Conservation (phyloP, 2,329 filamentous ascomycete species). For the Colletotrichum tropicicola region DNA sequence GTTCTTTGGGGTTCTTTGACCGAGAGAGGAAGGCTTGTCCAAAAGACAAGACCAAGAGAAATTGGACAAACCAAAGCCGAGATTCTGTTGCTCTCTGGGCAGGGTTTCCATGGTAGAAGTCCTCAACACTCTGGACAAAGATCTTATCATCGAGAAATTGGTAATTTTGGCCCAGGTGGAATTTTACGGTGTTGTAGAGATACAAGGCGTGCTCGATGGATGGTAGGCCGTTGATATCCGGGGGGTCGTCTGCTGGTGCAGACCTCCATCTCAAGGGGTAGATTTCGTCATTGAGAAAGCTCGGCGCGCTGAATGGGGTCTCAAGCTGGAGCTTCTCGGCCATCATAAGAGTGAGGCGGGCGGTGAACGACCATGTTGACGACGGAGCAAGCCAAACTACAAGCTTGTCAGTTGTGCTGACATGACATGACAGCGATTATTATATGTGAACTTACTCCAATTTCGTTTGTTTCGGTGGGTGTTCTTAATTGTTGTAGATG, state of each 20-base stretch:
- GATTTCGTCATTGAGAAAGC: constrained; percentile 38
- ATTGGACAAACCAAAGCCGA: constrained; percentile 39
- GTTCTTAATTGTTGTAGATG: constrained; percentile 40
- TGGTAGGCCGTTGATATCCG: constrained; percentile 43
- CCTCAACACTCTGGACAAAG: constrained; percentile 38
- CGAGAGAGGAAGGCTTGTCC: constrained; percentile 33
- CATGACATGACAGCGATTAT: neutral
- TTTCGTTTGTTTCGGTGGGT: constrained; percentile 39
- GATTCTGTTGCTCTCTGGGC: constrained; percentile 30
- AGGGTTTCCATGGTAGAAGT: constrained; percentile 36
- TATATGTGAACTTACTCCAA: constrained; percentile 43
- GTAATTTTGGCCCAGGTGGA: constrained; percentile 47
- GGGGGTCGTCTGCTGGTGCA: constrained; percentile 28
- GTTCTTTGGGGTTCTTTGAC: constrained; percentile 20
- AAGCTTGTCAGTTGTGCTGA: neutral
- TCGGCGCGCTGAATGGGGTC: constrained; percentile 31
- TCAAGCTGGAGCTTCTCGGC: constrained; percentile 39
- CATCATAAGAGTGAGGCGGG: constrained; percentile 41
- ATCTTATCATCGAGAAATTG: constrained; percentile 43
- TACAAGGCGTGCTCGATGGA: constrained; percentile 44
- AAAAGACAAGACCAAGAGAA: constrained; percentile 35
- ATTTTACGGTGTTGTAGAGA: constrained; percentile 45
- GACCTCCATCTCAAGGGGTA: constrained; percentile 38
- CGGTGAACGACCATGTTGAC: constrained; percentile 45
- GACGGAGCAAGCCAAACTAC: constrained; percentile 42